A percentile compares a stretch with the other conserved stretches of the same genome.
Conservation (phyloP, 2,329 filamentous ascomycete genomes). For the Penicillium sumatraense region DNA sequence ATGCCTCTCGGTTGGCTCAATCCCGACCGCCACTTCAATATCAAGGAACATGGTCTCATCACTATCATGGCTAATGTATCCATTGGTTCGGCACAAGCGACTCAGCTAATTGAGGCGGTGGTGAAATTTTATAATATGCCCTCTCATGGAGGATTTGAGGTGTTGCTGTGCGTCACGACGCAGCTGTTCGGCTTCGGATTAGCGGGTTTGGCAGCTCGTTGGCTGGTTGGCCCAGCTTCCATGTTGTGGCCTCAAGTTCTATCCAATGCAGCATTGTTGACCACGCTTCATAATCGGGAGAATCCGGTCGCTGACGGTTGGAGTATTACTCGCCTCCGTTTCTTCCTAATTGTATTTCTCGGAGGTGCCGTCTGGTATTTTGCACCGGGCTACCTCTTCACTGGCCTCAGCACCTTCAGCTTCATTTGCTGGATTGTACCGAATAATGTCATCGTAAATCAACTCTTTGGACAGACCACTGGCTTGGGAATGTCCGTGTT, state of each 20-base stretch:
- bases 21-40: slow-evolving; percentile 46
- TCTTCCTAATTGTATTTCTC: slow-evolving; percentile 41
- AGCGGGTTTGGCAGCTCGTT: slow-evolving; percentile 63
- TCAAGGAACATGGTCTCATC: slow-evolving; percentile 49
- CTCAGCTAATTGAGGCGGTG: slow-evolving; percentile 43
- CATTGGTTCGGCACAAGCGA: slow-evolving; percentile 49
- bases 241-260: slow-evolving; percentile 69
- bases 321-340: slow-evolving; percentile 42
- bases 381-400: slow-evolving; percentile 67
- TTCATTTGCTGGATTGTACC: slow-evolving; percentile 74
- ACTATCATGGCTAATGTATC: slow-evolving; percentile 55
- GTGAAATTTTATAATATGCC: slow-evolving; percentile 61
- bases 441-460: slow-evolving; percentile 70
- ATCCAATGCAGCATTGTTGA: slow-evolving; percentile 55
- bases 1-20: slow-evolving; percentile 48
- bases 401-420: slow-evolving; percentile 71
- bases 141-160: slow-evolving; percentile 63
- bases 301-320: slow-evolving; percentile 48
- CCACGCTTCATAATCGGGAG: slow-evolving; percentile 38
- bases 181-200: slow-evolving; percentile 68
- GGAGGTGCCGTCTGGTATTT: slow-evolving; percentile 43
- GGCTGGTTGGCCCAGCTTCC: slow-evolving; percentile 62
- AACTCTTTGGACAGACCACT: slow-evolving; percentile 71
- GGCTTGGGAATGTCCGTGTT: slow-evolving; percentile 71
- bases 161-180: slow-evolving; percentile 64